Evolutionary conservation across 2,329 filamentous ascomycete genomes (phyloP).

Genomic region (Ascochyta viciae-villosae): DNA sequence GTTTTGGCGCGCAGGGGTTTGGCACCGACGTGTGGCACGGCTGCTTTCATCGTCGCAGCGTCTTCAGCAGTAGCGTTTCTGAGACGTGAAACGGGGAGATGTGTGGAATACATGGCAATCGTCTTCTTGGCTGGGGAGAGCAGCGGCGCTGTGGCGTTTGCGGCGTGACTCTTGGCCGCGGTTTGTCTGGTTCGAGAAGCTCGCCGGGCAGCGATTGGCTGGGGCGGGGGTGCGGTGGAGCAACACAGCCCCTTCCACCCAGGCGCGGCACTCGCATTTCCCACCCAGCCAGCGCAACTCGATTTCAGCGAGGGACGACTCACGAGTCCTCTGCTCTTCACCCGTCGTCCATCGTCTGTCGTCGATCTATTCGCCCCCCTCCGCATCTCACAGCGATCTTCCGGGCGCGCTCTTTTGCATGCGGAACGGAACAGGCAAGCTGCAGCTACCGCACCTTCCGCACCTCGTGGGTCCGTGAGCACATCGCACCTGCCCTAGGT

Average conservation of each 20-base stretch:
- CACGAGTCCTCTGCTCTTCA: constrained; percentile 1
- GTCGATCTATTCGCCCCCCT: constrained; percentile 12
- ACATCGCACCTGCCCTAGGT: constrained; percentile 18
- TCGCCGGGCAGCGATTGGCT: constrained; percentile 1
- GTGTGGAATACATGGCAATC: constrained; percentile 5
- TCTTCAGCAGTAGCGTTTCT: constrained; percentile 8
- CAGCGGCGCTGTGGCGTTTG: constrained; percentile 10
- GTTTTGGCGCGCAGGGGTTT: constrained; percentile 1
- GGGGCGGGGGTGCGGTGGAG: background rate
- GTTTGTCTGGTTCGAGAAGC: constrained; percentile 1
- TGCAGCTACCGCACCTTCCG: constrained; percentile 17
- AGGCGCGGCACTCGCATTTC: constrained; percentile 18
- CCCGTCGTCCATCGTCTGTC: background rate
- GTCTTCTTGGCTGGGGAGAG: constrained; percentile 1
- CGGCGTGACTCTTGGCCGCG: background rate
- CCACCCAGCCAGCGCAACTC: constrained; percentile 14
- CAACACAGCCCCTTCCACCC: constrained; percentile 12
- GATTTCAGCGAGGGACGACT: constrained; percentile 7
- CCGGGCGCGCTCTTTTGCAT: constrained; percentile 5
- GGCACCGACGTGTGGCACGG: background rate
- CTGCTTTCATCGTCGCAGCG: constrained; percentile 8
- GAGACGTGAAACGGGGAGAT: constrained; percentile 1
- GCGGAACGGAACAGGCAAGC: constrained; percentile 9
- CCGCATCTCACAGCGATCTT: constrained; percentile 3
- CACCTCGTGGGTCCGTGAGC: constrained; percentile 19